Evolutionary conservation across 2,329 filamentous ascomycete genomes (phyloP).

Genomic region (Xylariaceae sp.): DNA sequence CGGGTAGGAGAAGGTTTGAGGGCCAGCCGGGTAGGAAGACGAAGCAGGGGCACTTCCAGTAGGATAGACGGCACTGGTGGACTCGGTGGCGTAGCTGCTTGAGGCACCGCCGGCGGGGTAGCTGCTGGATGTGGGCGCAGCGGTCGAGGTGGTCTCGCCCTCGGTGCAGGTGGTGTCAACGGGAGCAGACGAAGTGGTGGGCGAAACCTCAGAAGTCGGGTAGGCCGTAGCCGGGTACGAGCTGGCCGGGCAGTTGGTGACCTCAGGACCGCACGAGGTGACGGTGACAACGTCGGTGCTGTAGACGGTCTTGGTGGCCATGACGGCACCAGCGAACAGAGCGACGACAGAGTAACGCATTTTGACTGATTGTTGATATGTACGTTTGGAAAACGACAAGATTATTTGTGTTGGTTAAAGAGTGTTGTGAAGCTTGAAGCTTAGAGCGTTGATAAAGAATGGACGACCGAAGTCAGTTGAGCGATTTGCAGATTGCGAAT

Average conservation of each 20-base stretch:
- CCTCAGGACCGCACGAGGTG: conserved; percentile 59
- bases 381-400: conserved; percentile 32
- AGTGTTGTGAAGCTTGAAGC: conserved; percentile 31
- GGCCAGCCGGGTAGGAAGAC: not conserved
- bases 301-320: conserved; percentile 50
- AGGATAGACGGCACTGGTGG: not conserved
- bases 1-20: not conserved
- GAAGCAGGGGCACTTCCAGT: conserved; percentile 1
- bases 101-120: conserved; percentile 18
- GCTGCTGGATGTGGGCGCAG: conserved; percentile 4
- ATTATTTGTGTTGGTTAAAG: conserved; percentile 29
- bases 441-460: conserved; percentile 45
- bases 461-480: conserved; percentile 57
- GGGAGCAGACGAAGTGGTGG: conserved; percentile 6
- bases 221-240: conserved; percentile 40
- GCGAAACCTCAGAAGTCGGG: conserved; percentile 22
- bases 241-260: conserved; percentile 59
- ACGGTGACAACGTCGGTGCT: conserved; percentile 58
- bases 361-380: conserved; percentile 44
- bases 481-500: conserved; percentile 37
- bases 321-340: conserved; percentile 48
- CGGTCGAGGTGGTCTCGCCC: not conserved
- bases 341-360: conserved; percentile 61
- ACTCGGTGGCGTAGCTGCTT: conserved; percentile 8
- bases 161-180: not conserved